A percentile compares a stretch with the other conserved stretches of the same genome.
These are phyloP conservation scores for Moniliophthora roreri DNA, from an alignment of 1,284 basidiomycete genomes.

Conservation along the genomic window DNA sequence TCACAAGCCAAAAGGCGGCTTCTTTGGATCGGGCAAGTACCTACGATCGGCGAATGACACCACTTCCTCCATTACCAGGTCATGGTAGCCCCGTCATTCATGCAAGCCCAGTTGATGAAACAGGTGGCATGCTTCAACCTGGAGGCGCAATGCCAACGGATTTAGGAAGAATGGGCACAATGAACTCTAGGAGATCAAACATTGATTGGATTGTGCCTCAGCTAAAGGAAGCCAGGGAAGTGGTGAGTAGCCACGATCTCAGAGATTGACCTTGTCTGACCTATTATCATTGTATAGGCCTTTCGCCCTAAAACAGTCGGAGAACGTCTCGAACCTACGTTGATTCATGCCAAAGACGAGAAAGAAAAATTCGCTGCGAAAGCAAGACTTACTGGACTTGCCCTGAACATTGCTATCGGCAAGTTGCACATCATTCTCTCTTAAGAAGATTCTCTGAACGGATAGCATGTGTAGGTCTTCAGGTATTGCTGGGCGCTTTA, in stretches of 20 bases:
- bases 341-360: conserved; percentile 38
- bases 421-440: background rate
- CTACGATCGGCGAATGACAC: background rate
- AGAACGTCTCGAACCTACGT: conserved; percentile 44
- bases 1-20: background rate
- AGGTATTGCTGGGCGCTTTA: conserved; percentile 63
- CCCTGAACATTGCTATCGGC: conserved; percentile 55
- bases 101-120: background rate
- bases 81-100: background rate
- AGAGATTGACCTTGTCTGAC: background rate
- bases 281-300: background rate
- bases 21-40: background rate
- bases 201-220: conserved; percentile 35
- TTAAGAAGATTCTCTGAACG: background rate
- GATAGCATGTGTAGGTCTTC: conserved; percentile 37
- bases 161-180: background rate
- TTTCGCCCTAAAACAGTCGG: conserved; percentile 33
- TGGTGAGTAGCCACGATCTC: background rate
- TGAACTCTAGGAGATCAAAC: conserved; percentile 20
- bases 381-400: conserved; percentile 41
- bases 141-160: background rate
- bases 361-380: conserved; percentile 40
- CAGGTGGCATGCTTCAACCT: no score
- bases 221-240: background rate
- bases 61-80: background rate